A percentile compares a stretch with the other conserved stretches of the same genome.
Conservation (phyloP, 1,139 yeast genomes). For the Suhomyces yuchorum region DNA sequence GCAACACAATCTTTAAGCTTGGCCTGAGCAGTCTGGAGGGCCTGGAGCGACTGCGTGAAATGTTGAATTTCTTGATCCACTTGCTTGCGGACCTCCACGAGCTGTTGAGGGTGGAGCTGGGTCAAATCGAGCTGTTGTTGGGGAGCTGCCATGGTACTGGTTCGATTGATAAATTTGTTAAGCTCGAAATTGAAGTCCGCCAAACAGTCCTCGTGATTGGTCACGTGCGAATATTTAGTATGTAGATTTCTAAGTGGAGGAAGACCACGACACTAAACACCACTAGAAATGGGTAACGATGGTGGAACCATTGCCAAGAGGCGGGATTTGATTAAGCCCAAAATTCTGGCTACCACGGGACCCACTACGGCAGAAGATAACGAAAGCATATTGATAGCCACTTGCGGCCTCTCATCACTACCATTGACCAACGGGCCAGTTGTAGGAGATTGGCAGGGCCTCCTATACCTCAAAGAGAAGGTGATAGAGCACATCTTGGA, state of each 20-base stretch:
- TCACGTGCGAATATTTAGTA: background rate
- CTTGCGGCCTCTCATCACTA: conserved; percentile 34
- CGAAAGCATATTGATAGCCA: conserved; percentile 7
- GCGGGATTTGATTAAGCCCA: conserved; percentile 41
- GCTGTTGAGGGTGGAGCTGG: conserved; percentile 77
- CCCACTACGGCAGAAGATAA: conserved; percentile 10
- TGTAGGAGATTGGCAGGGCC: conserved; percentile 73
- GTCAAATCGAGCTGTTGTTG: conserved; percentile 53
- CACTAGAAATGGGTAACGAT: conserved; percentile 46
- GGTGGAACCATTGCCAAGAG: conserved; percentile 55
- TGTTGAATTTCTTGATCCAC: conserved; percentile 86
- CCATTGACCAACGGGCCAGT: conserved; percentile 31
- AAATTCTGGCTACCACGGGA: conserved; percentile 12
- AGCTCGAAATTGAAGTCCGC: background rate
- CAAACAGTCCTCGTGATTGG: background rate
- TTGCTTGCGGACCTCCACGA: conserved; percentile 79
- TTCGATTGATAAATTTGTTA: background rate
- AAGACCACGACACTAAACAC: no score
- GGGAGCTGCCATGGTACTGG: conserved; percentile 8
- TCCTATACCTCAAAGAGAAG: conserved; percentile 68
- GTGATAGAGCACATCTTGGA: conserved; percentile 58
- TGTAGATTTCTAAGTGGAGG: no score
- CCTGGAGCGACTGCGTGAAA: conserved; percentile 79
- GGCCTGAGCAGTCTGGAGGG: conserved; percentile 78
- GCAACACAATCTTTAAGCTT: conserved; percentile 81